Base-by-base conservation (phyloP, 2,329 filamentous ascomycete genomes). In the Penicillium glabrum region DNA sequence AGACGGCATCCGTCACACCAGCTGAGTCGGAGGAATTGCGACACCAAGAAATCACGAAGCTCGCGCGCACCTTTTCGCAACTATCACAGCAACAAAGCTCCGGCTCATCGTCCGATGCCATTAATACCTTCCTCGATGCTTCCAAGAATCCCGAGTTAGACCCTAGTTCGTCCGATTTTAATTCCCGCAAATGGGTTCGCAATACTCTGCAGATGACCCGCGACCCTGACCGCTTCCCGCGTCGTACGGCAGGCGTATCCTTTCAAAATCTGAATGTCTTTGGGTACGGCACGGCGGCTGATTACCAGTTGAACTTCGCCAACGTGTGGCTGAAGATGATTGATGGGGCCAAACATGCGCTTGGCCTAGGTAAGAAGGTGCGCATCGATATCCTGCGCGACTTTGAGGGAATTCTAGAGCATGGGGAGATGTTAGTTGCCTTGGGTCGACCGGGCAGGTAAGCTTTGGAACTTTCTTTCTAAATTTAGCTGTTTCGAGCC, bases 401-500 rank as follows among this genome's bases (percentile, higher is more conserved):
- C 56, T 88, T 90, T 59, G 82, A 89, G 62, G 88, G 88, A 0
- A 63, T 88, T 1, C 69, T 90, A 3, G 75, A 75, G 26, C 76
- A 76, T 57, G 82, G 82, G 24, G 82, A 84, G 68, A 82, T 84
- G 77, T 72, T 84, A 24, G 74, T 84, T 3, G 82, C 84, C 0
- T 72, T 84, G 0, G 82, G 82, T 2, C 76, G 76, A 23, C 78
- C 78, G 7, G 78, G 78, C 54, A 77, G 72, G 72, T 73, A 61
- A 59, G 56, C 33, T 11, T 19, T 16, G 19, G 27, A 21, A 5
- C 35, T n/a, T n/a, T 35, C 24, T n/a, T n/a, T 13, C 13, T 31
- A 31, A 14, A 14, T 31, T 31, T 31, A 37, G 16, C 35, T n/a
- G 14, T 9, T 37, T 19, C n/a, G 3, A 19, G 3, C 46, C 1